Evolutionary conservation across 768 basidiomycete species (phyloP), one percentile per base, ranked within the genome.

Genomic region (Tylopilus intermedius): DNA sequence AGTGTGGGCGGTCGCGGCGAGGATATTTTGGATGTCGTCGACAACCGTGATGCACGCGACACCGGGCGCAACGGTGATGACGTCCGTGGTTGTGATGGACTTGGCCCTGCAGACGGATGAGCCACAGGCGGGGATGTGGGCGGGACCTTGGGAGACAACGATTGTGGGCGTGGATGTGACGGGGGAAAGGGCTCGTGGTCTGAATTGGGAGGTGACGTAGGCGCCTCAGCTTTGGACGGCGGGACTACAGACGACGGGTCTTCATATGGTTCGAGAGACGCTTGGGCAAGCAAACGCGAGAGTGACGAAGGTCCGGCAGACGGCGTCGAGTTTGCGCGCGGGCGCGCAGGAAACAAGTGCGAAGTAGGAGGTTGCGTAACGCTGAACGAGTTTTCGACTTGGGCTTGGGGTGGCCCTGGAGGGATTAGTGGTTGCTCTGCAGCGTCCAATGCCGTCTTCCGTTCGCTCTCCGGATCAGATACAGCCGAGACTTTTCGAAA

Each of bases 221-320:
- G 69, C 5, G 64, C 62, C 52, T 64, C 64, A 47, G 57, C 58
- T 55, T 60, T 59, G 37, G 69, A 63, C 0, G 70, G 66, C 42
- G 64, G 53, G 30, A 53, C 63, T 10, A 67, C 69, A 1, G 67
- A 51, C 11, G 64, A 54, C 22, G 41, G 38, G 22, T 59, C 60
- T 60, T 84, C 79, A 37, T 50, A 14, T n/a, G 46, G 38, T 24
- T 68, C 67, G 22, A 74, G 64, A 18, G 76, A 70, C 4, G 89
- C 90, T 60, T 91, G 89, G 0, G 89, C 89, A 22, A 91, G 73
- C 4, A 92, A 72, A 26, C 87, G 80, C 13, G 89, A 90, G 54
- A 92, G 73, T 3, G 88, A 90, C 6, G 89, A 90, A 1, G 85
- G 88, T 10, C 88, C 84, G 5, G 82, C 83, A 11, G 77, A 73